phyloP scores from a whole-genome alignment of 352 stramenopile species.

The Phytopythium aichiense region DNA sequence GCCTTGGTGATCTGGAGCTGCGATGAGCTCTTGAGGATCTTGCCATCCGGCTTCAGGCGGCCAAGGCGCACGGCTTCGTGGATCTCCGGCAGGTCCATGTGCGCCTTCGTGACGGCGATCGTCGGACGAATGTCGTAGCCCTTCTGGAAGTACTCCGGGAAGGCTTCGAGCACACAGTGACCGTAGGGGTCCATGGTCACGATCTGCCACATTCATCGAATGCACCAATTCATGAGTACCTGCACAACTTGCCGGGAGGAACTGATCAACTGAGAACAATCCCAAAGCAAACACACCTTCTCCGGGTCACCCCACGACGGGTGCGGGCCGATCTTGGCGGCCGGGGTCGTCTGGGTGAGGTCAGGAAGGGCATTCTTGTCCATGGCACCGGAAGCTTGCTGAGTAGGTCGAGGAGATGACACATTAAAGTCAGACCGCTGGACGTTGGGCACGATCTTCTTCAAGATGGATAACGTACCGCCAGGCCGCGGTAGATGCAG shows the following conservation, averaged over 20 bases:
- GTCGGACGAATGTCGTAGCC: slow-evolving; percentile 98
- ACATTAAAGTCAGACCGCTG: background rate
- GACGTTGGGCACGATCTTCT: background rate
- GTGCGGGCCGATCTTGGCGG: slow-evolving; percentile 97
- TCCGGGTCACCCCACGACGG: slow-evolving; percentile 94
- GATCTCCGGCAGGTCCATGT: slow-evolving; percentile 99
- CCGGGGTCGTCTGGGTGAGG: slow-evolving; percentile 92
- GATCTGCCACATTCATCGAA: slow-evolving; percentile 20
- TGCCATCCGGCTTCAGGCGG: slow-evolving; percentile 95
- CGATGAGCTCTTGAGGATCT: slow-evolving; percentile 90
- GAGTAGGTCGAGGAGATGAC: background rate
- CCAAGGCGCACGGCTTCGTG: slow-evolving; percentile 92
- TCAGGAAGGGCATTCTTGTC: slow-evolving; percentile 60
- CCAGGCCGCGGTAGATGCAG: slow-evolving; percentile 97
- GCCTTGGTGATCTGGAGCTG: slow-evolving; percentile 95
- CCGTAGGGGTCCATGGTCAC: slow-evolving; percentile 81
- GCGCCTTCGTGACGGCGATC: slow-evolving; percentile 95
- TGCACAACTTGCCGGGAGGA: background rate
- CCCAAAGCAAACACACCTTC: slow-evolving; percentile 50
- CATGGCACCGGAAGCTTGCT: slow-evolving; percentile 72
- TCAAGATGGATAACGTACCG: slow-evolving; percentile 42
- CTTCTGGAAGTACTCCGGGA: slow-evolving; percentile 94
- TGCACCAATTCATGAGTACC: background rate
- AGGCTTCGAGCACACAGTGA: slow-evolving; percentile 82
- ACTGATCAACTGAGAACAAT: background rate